Conservation (phyloP, 176 grass and related monocot species). For the Miscanthus lutarioriparius region DNA sequence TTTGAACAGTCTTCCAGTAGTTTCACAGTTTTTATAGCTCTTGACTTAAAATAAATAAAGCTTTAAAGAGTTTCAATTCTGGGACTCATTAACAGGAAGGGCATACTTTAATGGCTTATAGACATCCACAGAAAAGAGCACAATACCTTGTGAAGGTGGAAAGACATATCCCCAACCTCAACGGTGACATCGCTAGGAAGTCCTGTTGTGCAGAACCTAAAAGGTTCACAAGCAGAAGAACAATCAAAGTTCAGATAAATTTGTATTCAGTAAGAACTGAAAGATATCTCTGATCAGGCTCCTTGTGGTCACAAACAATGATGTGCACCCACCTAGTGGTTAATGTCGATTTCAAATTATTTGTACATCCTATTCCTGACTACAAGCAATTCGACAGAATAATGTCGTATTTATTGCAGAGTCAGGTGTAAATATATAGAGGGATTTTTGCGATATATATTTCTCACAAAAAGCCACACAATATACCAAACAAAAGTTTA, state of each 20-base stretch:
- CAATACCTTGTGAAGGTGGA: slow-evolving; percentile 97
- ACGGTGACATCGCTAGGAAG: slow-evolving; percentile 91
- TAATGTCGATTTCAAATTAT: neutral
- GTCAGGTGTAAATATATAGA: neutral
- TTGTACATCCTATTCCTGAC: neutral
- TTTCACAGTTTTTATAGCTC: neutral
- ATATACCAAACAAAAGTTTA: neutral
- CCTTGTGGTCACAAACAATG: neutral
- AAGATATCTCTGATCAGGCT: neutral
- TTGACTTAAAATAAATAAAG: slow-evolving; percentile 32
- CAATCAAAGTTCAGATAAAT: neutral
- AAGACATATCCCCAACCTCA: slow-evolving; percentile 91
- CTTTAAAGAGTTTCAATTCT: slow-evolving; percentile 14
- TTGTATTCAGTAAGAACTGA: neutral
- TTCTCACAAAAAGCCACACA: neutral
- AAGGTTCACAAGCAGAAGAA: slow-evolving; percentile 45
- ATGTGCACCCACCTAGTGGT: neutral
- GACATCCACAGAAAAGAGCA: neutral
- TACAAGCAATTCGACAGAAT: neutral
- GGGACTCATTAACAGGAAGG: neutral
- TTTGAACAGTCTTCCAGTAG: neutral
- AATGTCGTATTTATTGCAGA: neutral
- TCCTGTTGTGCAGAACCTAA: slow-evolving; percentile 90
- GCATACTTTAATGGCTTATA: neutral
- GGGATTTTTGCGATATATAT: neutral